Conservation (phyloP, 805 yeast genomes). For the Ogataea populi-albae region DNA sequence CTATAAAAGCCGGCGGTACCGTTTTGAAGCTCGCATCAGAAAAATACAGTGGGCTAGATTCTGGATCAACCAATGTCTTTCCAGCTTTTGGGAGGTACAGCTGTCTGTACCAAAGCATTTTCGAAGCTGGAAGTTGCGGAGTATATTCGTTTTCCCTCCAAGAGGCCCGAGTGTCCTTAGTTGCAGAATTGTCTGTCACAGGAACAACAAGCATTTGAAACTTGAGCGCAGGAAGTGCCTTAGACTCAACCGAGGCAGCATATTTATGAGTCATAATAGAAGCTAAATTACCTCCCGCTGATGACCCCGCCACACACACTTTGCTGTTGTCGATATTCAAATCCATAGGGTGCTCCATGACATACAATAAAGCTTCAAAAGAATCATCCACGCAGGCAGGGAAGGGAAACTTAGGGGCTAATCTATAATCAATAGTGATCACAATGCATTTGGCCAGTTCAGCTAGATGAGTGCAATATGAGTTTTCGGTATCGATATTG, state of each 20-base stretch:
- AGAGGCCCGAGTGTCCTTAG: slow-evolving; percentile 33
- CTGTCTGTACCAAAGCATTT: slow-evolving; percentile 45
- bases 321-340: slow-evolving; percentile 32
- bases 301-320: slow-evolving; percentile 43
- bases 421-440: slow-evolving; percentile 46
- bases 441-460: slow-evolving; percentile 34
- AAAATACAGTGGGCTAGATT: slow-evolving; percentile 41
- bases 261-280: slow-evolving; percentile 35
- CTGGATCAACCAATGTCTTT: slow-evolving; percentile 30
- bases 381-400: slow-evolving; percentile 48
- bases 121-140: slow-evolving; percentile 43
- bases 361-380: slow-evolving; percentile 36
- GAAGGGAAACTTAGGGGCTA: slow-evolving; percentile 49
- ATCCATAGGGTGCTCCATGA: slow-evolving; percentile 24
- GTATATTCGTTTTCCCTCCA: slow-evolving; percentile 39
- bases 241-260: slow-evolving; percentile 25
- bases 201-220: slow-evolving; percentile 44
- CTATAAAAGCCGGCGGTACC: slow-evolving; percentile 41
- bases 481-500: slow-evolving; percentile 34
- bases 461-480: slow-evolving; percentile 41
- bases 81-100: slow-evolving; percentile 42
- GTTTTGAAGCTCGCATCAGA: slow-evolving; percentile 37
- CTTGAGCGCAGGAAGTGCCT: slow-evolving; percentile 32
- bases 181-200: slow-evolving; percentile 42
- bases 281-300: slow-evolving; percentile 44